Base-by-base conservation (phyloP, 805 yeast species). In the Hanseniaspora thailandica region DNA sequence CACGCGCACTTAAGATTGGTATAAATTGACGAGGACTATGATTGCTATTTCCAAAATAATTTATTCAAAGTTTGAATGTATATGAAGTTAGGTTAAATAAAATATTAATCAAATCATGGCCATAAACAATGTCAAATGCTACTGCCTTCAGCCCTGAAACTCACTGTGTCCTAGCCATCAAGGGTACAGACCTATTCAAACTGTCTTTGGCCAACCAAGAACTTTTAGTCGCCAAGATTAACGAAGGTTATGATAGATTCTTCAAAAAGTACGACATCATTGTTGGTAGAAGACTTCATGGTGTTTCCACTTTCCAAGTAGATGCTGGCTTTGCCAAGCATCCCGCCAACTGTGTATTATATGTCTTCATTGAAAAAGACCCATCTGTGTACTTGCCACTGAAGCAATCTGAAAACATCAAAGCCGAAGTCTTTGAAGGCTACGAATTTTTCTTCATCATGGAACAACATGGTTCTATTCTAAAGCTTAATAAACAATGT, bases 181-280 rank as follows among this genome's bases (percentile, higher is more conserved):
- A 58, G 10, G 47, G 56, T 1, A 64, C 70, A 0, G 67, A 63
- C 33, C 61, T 71, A 3, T 59, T 71, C 23, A 52, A 63, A 2
- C 41, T 72, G 13, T 56, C 46, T 5, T 15, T 15, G 5, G 28
- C 41, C 17, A 25, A 17, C 5, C 47, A 76, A 23, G 51, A 67
- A 19, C 65, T 65, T 39, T 13, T 46, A n/a, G 31, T 46, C 23
- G 26, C 43, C 9, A 52, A 73, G 15, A 61, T 79, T 55, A 79
- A 79, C 59, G 67, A 70, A 53, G 78, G 78, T 1, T 79, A 78
- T 61, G 67, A 73, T 56, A 75, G 72, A 54, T 73, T 76, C 7
- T 64, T 75, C 53, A 69, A 55, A 61, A 70, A 69, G 57, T 79
- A 65, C 58, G 66, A 69, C 1, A 60, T 76, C 9, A 70, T 79